Conservation (phyloP, 1,284 basidiomycete species). For the Anthracocystis setariae region DNA sequence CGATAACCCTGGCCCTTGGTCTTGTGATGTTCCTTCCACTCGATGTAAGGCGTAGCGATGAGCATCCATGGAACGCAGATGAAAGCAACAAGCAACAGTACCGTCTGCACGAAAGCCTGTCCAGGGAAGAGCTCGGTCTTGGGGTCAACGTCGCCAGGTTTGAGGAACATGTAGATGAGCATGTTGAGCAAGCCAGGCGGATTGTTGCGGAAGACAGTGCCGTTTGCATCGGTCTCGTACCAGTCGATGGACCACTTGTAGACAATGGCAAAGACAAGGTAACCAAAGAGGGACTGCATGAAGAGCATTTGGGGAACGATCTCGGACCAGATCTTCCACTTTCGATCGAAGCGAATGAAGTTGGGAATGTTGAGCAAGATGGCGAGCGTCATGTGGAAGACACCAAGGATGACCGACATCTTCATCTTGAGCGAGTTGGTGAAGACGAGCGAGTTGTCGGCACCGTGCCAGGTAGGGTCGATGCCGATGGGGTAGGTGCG, state of each 20-base stretch:
- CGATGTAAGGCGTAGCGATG: conserved; percentile 89
- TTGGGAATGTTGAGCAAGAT: conserved; percentile 95
- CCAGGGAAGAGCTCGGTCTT: conserved; percentile 82
- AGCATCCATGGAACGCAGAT: conserved; percentile 97
- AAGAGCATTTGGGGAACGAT: conserved; percentile 98
- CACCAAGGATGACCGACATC: conserved; percentile 96
- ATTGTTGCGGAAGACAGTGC: conserved; percentile 70
- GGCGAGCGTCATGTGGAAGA: conserved; percentile 98
- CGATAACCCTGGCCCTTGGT: conserved; percentile 85
- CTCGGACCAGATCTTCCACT: conserved; percentile 86
- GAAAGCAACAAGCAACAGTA: conserved; percentile 81
- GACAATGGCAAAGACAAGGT: conserved; percentile 91
- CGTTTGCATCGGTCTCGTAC: conserved; percentile 73
- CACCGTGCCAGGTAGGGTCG: conserved; percentile 94
- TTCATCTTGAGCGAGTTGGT: conserved; percentile 99
- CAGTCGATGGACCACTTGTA: conserved; percentile 98
- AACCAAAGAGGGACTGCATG: conserved; percentile 96
- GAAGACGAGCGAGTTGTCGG: conserved; percentile 91
- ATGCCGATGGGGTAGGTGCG: conserved; percentile 89
- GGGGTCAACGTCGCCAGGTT: conserved; percentile 72
- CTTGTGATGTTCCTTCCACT: conserved; percentile 89
- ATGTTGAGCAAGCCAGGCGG: conserved; percentile 83
- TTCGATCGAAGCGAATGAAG: conserved; percentile 89
- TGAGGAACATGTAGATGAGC: conserved; percentile 67
- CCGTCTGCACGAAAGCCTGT: conserved; percentile 84